Percentiles rank a stretch among this genome's conserved stretches.
phyloP scores from a whole-genome alignment of 164 flowering plant genomes.

The Nelumbo lutea region DNA sequence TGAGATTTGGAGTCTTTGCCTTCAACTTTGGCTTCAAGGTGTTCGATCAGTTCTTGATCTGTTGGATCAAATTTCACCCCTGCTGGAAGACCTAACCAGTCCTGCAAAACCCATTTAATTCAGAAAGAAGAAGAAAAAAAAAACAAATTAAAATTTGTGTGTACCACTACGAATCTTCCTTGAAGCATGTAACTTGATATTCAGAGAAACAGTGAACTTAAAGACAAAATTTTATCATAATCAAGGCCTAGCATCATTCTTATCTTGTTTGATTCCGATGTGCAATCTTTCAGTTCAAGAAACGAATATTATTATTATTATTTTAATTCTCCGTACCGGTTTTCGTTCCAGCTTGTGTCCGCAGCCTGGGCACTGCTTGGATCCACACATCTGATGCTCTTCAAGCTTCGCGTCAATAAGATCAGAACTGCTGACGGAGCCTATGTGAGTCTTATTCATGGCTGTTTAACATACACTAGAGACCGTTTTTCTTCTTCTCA shows the following conservation, averaged over 20 bases:
- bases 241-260: not conserved
- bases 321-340: conserved; percentile 45
- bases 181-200: no score
- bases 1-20: conserved; percentile 68
- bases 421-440: conserved; percentile 65
- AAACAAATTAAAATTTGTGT: not conserved
- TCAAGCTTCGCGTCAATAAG: conserved; percentile 93
- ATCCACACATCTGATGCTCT: conserved; percentile 85
- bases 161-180: no score
- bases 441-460: conserved; percentile 42
- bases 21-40: conserved; percentile 81
- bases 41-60: conserved; percentile 91
- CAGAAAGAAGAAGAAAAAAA: not conserved
- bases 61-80: conserved; percentile 97
- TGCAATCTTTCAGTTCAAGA: conserved; percentile 26
- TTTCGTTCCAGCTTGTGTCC: conserved; percentile 85
- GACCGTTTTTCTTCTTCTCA: conserved; percentile 6
- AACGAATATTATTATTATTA: conserved; percentile 19
- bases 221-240: not conserved
- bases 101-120: conserved; percentile 37
- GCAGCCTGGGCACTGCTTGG: conserved; percentile 92
- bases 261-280: conserved; percentile 14
- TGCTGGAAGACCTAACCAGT: conserved; percentile 94
- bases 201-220: not conserved
- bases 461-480: conserved; percentile 9